phyloP scores from a whole-genome alignment of 768 basidiomycete genomes.

The Cystofilobasidium capitatum region DNA sequence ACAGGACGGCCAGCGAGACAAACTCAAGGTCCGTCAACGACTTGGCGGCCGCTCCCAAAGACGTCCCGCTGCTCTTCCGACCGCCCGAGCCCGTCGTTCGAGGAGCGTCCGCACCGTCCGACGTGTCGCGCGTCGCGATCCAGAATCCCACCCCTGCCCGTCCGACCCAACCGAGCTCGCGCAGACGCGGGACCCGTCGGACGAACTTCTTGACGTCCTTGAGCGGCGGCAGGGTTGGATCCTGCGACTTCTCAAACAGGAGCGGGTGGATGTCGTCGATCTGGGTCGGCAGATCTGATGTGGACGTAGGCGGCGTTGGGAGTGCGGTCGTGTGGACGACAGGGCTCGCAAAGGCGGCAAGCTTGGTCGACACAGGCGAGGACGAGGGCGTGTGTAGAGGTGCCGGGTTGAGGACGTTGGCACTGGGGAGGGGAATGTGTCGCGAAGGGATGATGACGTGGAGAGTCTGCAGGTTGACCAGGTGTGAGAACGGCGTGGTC shows the following conservation, averaged over 20 bases:
- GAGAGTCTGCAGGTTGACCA: constrained; percentile 5
- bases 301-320: constrained; percentile 9
- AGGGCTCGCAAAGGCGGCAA: background rate
- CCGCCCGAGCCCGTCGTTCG: background rate
- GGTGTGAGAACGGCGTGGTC: constrained; percentile 21
- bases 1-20: constrained; percentile 2
- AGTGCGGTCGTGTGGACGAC: background rate
- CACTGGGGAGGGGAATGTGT: constrained; percentile 13
- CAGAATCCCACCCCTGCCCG: constrained; percentile 18
- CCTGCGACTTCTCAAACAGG: constrained; percentile 5
- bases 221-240: constrained; percentile 11
- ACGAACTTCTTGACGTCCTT: constrained; percentile 18
- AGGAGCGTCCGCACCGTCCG: background rate
- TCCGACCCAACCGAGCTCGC: constrained; percentile 26
- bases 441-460: constrained; percentile 14
- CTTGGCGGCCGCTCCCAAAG: constrained; percentile 1
- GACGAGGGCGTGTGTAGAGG: constrained; percentile 13
- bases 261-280: background rate
- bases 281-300: background rate
- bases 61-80: background rate
- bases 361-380: constrained; percentile 12
- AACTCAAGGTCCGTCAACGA: constrained; percentile 14
- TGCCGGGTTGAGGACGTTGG: background rate
- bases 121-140: constrained; percentile 1
- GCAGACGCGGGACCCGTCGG: constrained; percentile 9